These are phyloP conservation scores for Miscanthus sacchariflorus DNA, from an alignment of 202 grass and related monocot genomes.

Conservation along the genomic window DNA sequence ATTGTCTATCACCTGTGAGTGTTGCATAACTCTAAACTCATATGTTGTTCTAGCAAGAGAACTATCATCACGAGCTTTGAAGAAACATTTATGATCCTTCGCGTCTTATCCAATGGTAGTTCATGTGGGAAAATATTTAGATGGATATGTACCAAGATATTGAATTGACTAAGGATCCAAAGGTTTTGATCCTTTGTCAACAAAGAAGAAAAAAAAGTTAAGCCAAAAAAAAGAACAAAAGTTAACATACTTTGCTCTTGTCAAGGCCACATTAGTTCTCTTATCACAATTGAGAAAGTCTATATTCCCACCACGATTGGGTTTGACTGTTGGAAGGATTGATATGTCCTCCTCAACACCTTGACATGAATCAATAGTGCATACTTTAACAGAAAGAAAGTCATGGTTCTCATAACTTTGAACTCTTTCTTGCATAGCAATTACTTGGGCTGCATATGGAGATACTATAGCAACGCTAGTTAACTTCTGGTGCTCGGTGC, in stretches of 20 bases:
- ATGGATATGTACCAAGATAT: not conserved
- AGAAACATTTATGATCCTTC: not conserved
- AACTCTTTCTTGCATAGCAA: slow-evolving; percentile 38
- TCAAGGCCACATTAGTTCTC: slow-evolving; percentile 29
- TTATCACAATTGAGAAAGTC: slow-evolving; percentile 36
- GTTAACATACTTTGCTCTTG: not conserved
- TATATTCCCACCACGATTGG: slow-evolving; percentile 37
- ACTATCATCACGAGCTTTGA: not conserved
- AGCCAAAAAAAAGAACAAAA: not conserved
- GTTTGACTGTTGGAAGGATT: slow-evolving; percentile 51
- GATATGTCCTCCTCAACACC: slow-evolving; percentile 45
- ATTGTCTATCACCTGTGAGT: not conserved
- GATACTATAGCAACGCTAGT: slow-evolving; percentile 58
- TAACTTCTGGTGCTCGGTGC: not conserved
- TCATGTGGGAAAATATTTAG: not conserved
- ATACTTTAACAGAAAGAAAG: slow-evolving; percentile 44
- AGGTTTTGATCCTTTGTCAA: not conserved
- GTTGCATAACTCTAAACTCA: not conserved
- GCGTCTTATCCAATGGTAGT: not conserved
- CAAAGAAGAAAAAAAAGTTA: too few species aligned
- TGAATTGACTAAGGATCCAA: not conserved
- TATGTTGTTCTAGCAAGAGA: not conserved
- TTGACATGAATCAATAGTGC: slow-evolving; percentile 54
- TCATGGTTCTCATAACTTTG: slow-evolving; percentile 2
- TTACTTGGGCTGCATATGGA: slow-evolving; percentile 60